Evolutionary conservation across 495 filamentous ascomycete species (phyloP), one percentile per base, ranked within the genome.

Genomic region (Diplogelasinospora grovesii): DNA sequence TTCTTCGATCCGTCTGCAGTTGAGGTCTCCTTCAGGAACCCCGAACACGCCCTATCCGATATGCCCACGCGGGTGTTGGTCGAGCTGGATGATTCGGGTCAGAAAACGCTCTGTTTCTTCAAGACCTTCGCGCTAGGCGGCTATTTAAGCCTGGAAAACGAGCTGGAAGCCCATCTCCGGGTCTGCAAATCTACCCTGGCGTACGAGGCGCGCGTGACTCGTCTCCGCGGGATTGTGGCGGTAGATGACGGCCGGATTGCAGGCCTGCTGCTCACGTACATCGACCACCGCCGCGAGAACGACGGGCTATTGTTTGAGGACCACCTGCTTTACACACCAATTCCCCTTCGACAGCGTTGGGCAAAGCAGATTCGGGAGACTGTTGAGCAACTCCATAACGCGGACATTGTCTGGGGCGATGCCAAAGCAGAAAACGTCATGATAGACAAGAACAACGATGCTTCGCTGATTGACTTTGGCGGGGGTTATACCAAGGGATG

Each of bases 381-480:
- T 3, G 41, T 54, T 7, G 33, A 39, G 14, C 42, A 48, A 22
- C 52, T 70, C 1, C 64, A 70, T 39, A 41, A 48, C 22, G 37
- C 47, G 25, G 57, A 56, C 13, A 44, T 70, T 39, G 36, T 68
- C 22, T 74, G 65, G 69, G 70, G 71, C 25, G 68, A 73, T 51
- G 67, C 48, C 24, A 71, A 70, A 49, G 45, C 63, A 7, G 57
- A 46, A n/a, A 71, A 74, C 47, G 54, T 73, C 27, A 40, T 73
- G 26, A 61, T 74, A 35, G 61, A 74, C 40, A 40, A 41, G 22
- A 41, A 58, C 39, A 45, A 65, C 22, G 52, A 72, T 33, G 52
- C 61, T 21, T 71, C 58, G 61, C 49, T 73, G 10, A 60, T 73
- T 42, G 64, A 68, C 44, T 69, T 71, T 49, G 66, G 66, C 1